Evolutionary conservation across 176 grass and related monocot species (phyloP).

Genomic region (Tillandsia leiboldiana): DNA sequence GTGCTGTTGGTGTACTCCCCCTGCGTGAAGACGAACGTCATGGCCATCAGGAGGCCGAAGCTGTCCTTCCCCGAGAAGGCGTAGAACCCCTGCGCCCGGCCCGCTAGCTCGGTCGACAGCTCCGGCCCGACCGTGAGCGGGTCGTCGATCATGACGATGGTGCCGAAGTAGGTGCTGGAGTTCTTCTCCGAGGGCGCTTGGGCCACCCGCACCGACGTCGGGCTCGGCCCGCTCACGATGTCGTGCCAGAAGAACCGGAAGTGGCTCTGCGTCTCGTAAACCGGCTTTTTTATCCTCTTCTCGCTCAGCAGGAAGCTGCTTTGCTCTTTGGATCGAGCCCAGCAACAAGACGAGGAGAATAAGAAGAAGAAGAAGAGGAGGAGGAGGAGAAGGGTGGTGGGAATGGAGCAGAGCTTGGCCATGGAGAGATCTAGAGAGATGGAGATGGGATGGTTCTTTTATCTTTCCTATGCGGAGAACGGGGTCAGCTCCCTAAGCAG

Average conservation of each 20-base stretch:
- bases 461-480: neutral
- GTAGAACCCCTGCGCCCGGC: constrained; percentile 55
- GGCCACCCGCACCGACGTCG: constrained; percentile 32
- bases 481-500: too few relatives aligned
- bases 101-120: constrained; percentile 10
- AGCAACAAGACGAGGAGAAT: neutral
- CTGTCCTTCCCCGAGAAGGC: constrained; percentile 20
- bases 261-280: constrained; percentile 23
- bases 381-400: neutral
- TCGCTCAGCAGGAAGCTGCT: constrained; percentile 1
- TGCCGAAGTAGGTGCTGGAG: constrained; percentile 34
- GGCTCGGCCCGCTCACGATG: constrained; percentile 34
- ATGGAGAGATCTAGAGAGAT: neutral
- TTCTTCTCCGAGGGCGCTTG: constrained; percentile 2
- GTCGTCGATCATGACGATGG: constrained; percentile 55
- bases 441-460: neutral
- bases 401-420: neutral
- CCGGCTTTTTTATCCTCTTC: neutral
- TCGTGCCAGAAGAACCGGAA: constrained; percentile 63
- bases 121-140: constrained; percentile 37
- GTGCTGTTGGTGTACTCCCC: constrained; percentile 46
- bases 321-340: neutral
- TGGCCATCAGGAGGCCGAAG: constrained; percentile 32
- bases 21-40: constrained; percentile 45
- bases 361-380: constrained; percentile 4